A percentile compares a stretch with the other conserved stretches of the same genome.
phyloP scores from a whole-genome alignment of 345 rosid species.

The Ceriops zippeliana region DNA sequence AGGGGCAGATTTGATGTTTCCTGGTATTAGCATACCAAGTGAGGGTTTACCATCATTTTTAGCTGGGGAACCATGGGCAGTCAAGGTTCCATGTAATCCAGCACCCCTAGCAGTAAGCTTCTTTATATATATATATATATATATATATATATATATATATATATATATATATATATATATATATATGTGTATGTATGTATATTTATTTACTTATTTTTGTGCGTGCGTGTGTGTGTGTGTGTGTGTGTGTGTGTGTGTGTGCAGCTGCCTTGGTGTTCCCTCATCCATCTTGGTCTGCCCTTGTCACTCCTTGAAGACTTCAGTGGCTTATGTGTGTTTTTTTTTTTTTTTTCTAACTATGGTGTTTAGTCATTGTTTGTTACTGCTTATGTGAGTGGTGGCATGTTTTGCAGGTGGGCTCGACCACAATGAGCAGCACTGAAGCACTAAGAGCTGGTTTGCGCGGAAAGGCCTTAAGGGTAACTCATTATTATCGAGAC shows the following conservation, averaged over 20 bases:
- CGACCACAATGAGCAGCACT: slow-evolving; percentile 69
- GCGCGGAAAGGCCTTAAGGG: slow-evolving; percentile 91
- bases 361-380: background rate
- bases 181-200: no score
- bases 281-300: background rate
- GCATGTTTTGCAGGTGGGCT: slow-evolving; percentile 62
- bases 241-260: background rate
- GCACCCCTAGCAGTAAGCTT: slow-evolving; percentile 83
- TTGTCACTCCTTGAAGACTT: no score
- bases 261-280: background rate
- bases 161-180: background rate
- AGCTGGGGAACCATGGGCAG: slow-evolving; percentile 85
- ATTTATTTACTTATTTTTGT: no score
- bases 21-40: slow-evolving; percentile 67
- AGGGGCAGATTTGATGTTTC: slow-evolving; percentile 99
- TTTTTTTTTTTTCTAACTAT: background rate
- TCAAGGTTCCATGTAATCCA: slow-evolving; percentile 87
- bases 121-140: background rate
- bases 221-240: no score
- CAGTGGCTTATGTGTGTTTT: no score
- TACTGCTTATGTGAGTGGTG: background rate
- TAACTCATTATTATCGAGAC: slow-evolving; percentile 77
- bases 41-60: slow-evolving; percentile 69
- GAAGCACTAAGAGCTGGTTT: slow-evolving; percentile 84
- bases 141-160: background rate